Evolutionary conservation across 768 basidiomycete species (phyloP).

Genomic region (Podaxis pistillaris): DNA sequence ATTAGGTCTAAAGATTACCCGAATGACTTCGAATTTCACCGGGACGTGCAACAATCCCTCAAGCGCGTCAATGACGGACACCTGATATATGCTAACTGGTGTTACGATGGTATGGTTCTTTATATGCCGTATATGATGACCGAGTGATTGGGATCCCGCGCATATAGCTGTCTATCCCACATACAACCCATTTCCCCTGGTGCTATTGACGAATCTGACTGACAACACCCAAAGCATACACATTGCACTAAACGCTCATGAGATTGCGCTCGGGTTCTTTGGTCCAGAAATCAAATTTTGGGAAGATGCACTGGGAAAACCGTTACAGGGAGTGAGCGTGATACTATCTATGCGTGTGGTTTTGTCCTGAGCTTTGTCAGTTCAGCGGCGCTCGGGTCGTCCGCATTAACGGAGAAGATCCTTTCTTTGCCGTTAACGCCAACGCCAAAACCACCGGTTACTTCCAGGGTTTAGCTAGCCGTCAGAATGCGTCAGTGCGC

Average conservation of each 20-base stretch:
- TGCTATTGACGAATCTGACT: constrained; percentile 38
- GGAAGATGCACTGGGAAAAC: constrained; percentile 49
- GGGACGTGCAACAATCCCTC: constrained; percentile 51
- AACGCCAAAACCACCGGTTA: constrained; percentile 53
- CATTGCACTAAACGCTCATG: constrained; percentile 54
- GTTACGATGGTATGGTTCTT: constrained; percentile 35
- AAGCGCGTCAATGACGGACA: constrained; percentile 60
- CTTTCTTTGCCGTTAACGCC: constrained; percentile 50
- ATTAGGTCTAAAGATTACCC: constrained; percentile 42
- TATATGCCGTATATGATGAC: constrained; percentile 2
- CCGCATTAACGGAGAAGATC: constrained; percentile 50
- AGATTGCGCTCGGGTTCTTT: constrained; percentile 49
- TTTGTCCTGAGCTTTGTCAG: constrained; percentile 17
- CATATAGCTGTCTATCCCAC: constrained; percentile 41
- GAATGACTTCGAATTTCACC: constrained; percentile 55
- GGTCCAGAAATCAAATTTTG: constrained; percentile 50
- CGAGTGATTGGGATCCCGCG: constrained; percentile 3
- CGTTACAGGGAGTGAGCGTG: constrained; percentile 43
- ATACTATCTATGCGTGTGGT: neutral
- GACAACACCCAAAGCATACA: constrained; percentile 46
- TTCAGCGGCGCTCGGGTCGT: constrained; percentile 54
- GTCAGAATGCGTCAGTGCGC: constrained; percentile 44
- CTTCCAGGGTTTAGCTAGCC: constrained; percentile 49
- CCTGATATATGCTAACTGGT: constrained; percentile 47
- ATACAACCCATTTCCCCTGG: constrained; percentile 49